Conservation (phyloP, 257 asterid genomes). For the Nicotiana tabacum region DNA sequence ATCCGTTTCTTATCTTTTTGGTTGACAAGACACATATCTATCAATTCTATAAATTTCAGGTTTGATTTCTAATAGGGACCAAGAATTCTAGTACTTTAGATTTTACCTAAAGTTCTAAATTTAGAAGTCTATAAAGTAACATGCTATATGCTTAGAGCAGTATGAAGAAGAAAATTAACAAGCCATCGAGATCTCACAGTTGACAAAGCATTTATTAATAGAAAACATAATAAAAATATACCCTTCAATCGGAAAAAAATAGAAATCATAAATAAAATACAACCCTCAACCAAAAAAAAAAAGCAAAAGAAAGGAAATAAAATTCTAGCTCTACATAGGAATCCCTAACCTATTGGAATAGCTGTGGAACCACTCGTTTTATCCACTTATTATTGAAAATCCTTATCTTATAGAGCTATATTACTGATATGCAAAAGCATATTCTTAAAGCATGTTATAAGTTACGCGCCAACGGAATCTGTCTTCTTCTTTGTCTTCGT, state of each 20-base stretch:
- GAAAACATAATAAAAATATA: background rate
- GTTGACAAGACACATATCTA: too few species aligned
- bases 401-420: background rate
- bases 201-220: background rate
- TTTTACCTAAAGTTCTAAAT: background rate
- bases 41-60: too few species aligned
- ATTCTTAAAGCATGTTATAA: background rate
- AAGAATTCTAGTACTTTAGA: background rate
- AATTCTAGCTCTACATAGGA: background rate
- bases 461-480: slow-evolving; percentile 18
- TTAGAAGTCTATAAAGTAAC: background rate
- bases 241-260: background rate
- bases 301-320: too few species aligned
- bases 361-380: background rate
- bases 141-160: background rate
- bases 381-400: background rate
- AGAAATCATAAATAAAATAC: background rate
- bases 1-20: too few species aligned
- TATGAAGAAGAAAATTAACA: background rate
- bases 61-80: background rate
- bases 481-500: background rate
- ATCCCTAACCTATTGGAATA: background rate
- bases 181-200: background rate
- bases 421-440: background rate
- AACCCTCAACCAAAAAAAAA: background rate